A percentile compares a stretch with the other conserved stretches of the same genome.
Conservation (phyloP, 202 grass and related monocot genomes). For the Panicum hallii region DNA sequence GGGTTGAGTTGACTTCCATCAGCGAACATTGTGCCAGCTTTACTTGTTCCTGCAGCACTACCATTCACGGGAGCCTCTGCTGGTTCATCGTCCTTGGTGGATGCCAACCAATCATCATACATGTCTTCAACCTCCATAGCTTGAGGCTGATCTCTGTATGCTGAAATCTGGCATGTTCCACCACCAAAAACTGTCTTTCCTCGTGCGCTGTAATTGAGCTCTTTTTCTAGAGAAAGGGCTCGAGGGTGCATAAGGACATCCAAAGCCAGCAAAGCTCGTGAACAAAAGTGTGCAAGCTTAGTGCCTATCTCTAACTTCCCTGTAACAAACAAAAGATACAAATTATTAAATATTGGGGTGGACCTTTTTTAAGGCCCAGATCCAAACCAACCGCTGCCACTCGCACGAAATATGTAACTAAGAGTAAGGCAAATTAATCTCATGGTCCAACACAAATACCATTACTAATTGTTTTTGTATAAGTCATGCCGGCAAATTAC, state of each 20-base stretch:
- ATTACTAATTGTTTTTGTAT: background rate
- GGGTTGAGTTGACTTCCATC: slow-evolving; percentile 30
- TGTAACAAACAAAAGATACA: slow-evolving; percentile 52
- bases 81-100: slow-evolving; percentile 53
- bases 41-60: slow-evolving; percentile 25
- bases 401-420: background rate
- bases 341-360: background rate
- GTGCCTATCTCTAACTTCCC: slow-evolving; percentile 83
- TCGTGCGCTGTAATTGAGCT: slow-evolving; percentile 19
- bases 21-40: background rate
- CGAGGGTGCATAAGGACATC: slow-evolving; percentile 89
- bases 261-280: slow-evolving; percentile 66
- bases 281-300: slow-evolving; percentile 68
- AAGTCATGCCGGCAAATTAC: background rate
- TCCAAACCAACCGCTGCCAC: background rate
- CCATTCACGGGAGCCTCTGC: slow-evolving; percentile 20
- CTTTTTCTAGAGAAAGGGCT: slow-evolving; percentile 60
- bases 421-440: background rate
- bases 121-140: slow-evolving; percentile 57
- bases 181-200: slow-evolving; percentile 45
- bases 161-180: slow-evolving; percentile 20
- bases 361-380: background rate
- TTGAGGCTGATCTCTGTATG: slow-evolving; percentile 20
- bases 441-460: background rate
- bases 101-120: slow-evolving; percentile 57